phyloP scores from a whole-genome alignment of 2,329 filamentous ascomycete genomes.

The Ampelomyces quisqualis region DNA sequence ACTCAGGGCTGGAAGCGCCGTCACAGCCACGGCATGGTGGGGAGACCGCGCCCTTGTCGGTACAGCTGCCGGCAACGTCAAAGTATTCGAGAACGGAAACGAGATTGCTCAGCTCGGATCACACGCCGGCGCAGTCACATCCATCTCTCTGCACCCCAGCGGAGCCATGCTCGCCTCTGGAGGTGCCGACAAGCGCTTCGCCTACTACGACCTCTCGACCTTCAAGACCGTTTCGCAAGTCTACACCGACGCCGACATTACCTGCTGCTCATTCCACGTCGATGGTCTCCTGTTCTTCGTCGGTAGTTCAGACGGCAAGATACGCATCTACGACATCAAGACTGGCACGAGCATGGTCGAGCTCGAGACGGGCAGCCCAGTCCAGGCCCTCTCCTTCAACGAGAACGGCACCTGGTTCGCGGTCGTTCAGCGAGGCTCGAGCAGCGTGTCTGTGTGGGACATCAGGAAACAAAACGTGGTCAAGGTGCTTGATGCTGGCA shows the following conservation, averaged over 20 bases:
- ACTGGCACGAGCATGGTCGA: constrained; percentile 73
- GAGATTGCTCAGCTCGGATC: constrained; percentile 71
- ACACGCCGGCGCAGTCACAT: constrained; percentile 79
- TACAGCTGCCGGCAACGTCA: constrained; percentile 74
- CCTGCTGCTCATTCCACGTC: constrained; percentile 83
- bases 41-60: constrained; percentile 69
- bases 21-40: constrained; percentile 67
- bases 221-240: constrained; percentile 73
- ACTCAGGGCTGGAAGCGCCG: constrained; percentile 62
- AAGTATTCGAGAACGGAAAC: constrained; percentile 71
- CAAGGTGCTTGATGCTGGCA: constrained; percentile 84
- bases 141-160: constrained; percentile 77
- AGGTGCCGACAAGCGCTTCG: constrained; percentile 87
- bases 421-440: constrained; percentile 74
- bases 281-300: constrained; percentile 93
- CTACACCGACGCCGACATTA: constrained; percentile 75
- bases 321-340: constrained; percentile 88
- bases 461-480: constrained; percentile 79
- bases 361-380: constrained; percentile 65
- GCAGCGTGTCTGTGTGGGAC: constrained; percentile 83
- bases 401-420: constrained; percentile 98
- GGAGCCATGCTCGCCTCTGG: constrained; percentile 82
- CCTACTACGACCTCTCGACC: constrained; percentile 76
- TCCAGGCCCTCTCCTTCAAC: constrained; percentile 80
- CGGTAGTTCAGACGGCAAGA: constrained; percentile 74